These are phyloP conservation scores for Zalaria sp. DNA, from an alignment of 2,329 filamentous ascomycete genomes.

Conservation along the genomic window DNA sequence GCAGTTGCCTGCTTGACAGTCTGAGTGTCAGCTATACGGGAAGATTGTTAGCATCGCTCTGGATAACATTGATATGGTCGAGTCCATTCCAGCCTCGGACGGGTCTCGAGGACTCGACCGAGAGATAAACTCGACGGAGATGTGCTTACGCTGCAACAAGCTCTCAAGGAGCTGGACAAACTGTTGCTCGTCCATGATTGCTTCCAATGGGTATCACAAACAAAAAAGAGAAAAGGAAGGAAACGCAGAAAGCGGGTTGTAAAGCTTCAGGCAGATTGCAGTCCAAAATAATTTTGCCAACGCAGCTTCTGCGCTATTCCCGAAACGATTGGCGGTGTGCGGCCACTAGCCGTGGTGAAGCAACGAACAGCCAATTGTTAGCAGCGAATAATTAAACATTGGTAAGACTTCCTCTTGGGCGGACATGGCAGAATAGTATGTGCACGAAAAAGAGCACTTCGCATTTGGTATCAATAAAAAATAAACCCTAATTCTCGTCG, in stretches of 20 bases:
- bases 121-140: not conserved
- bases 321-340: too few species aligned
- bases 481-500: not conserved
- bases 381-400: too few species aligned
- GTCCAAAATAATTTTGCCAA: too few species aligned
- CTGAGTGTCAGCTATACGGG: constrained; percentile 61
- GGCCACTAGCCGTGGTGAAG: too few species aligned
- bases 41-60: not conserved
- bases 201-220: constrained; percentile 3
- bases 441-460: not conserved
- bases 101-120: too few species aligned
- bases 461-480: not conserved
- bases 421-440: too few species aligned
- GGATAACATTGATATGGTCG: too few species aligned
- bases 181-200: constrained; percentile 61
- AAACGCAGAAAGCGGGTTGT: not conserved
- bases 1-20: constrained; percentile 67
- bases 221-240: constrained; percentile 5
- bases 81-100: too few species aligned
- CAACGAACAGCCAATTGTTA: too few species aligned
- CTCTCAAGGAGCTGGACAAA: constrained; percentile 79
- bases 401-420: too few species aligned
- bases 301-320: too few species aligned
- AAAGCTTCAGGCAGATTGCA: not conserved
- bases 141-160: constrained; percentile 68